Conservation (phyloP, 2,329 filamentous ascomycete genomes). For the Colletotrichum sidae region DNA sequence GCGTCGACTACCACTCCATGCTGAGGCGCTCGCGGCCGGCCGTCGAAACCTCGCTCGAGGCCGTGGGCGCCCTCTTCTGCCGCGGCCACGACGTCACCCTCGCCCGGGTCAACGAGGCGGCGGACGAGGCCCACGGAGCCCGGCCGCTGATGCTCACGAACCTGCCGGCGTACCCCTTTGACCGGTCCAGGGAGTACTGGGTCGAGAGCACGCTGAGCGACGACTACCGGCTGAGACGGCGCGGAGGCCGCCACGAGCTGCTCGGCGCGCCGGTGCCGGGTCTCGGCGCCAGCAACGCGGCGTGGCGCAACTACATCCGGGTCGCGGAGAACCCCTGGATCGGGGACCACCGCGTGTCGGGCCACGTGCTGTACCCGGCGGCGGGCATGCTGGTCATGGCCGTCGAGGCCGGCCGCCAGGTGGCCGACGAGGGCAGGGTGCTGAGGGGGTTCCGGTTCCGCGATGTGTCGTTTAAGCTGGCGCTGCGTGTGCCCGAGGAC, state of each 20-base stretch:
- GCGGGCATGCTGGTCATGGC: conserved; percentile 49
- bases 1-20: conserved; percentile 27
- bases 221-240: conserved; percentile 13
- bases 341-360: conserved; percentile 60
- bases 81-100: conserved; percentile 23
- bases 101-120: conserved; percentile 31
- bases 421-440: conserved; percentile 14
- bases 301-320: conserved; percentile 37
- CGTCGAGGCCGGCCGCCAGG: conserved; percentile 38
- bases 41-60: conserved; percentile 19
- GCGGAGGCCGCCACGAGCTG: conserved; percentile 33
- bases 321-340: conserved; percentile 56
- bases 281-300: conserved; percentile 31
- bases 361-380: conserved; percentile 53
- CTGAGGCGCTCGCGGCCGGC: conserved; percentile 13
- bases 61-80: conserved; percentile 24
- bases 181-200: conserved; percentile 42
- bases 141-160: conserved; percentile 34
- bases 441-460: conserved; percentile 37
- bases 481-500: conserved; percentile 37
- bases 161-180: conserved; percentile 41
- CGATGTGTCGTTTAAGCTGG: conserved; percentile 40
- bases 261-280: conserved; percentile 31
- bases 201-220: conserved; percentile 37
- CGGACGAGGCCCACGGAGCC: conserved; percentile 29